These are phyloP conservation scores for Pseudozyma sp. DNA, from an alignment of 1,284 basidiomycete genomes.

Conservation along the genomic window DNA sequence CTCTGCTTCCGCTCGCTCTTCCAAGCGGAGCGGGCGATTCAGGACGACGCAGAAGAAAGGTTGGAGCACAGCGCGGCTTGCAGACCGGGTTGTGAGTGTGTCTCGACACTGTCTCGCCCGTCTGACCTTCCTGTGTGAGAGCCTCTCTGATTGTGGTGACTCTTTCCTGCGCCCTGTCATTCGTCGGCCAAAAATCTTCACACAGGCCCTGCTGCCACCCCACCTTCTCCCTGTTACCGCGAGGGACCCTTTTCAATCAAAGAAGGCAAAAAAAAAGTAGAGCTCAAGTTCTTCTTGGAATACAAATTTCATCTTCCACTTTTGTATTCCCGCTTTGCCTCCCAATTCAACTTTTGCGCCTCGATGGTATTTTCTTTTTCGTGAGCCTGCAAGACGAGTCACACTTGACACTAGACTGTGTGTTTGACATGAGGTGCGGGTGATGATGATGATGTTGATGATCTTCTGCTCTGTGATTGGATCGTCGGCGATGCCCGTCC, in stretches of 20 bases:
- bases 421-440: background rate
- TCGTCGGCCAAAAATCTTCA: slow-evolving; percentile 12
- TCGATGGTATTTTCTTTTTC: background rate
- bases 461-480: slow-evolving; percentile 19
- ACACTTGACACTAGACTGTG: background rate
- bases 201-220: background rate
- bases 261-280: background rate
- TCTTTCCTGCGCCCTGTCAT: slow-evolving; percentile 34
- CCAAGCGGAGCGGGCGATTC: slow-evolving; percentile 26
- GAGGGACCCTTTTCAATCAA: slow-evolving; percentile 1
- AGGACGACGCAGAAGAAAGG: slow-evolving; percentile 19
- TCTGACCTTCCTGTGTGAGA: too few species aligned
- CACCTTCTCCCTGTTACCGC: background rate
- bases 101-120: too few species aligned
- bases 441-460: background rate
- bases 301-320: slow-evolving; percentile 8
- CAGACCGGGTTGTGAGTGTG: too few species aligned
- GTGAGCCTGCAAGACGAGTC: background rate
- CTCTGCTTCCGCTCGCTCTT: background rate
- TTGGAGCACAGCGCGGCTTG: background rate
- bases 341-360: background rate
- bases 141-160: slow-evolving; percentile 14
- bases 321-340: slow-evolving; percentile 4
- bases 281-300: slow-evolving; percentile 28
- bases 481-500: slow-evolving; percentile 1